Evolutionary conservation across 495 filamentous ascomycete genomes (phyloP).

Genomic region (Monascus purpureus): DNA sequence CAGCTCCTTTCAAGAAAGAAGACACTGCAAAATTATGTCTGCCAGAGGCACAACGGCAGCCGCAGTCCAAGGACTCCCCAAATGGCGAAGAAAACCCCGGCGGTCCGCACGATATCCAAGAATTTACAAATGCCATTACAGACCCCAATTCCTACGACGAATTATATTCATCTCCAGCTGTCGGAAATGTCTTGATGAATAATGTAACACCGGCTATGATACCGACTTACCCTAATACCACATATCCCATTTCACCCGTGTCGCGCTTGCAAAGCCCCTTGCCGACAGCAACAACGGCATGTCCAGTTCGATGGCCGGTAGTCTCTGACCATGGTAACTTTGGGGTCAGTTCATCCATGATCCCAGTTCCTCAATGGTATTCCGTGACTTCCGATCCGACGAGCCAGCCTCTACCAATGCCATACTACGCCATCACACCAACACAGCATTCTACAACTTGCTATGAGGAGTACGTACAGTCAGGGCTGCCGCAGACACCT

Average conservation of each 20-base stretch:
- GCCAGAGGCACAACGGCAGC: conserved; percentile 11
- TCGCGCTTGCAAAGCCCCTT: conserved; percentile 12
- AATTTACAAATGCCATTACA: conserved; percentile 8
- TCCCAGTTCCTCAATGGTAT: conserved; percentile 20
- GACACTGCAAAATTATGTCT: conserved; percentile 9
- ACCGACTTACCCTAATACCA: conserved; percentile 8
- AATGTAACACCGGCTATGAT: conserved; percentile 8
- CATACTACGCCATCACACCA: conserved; percentile 15
- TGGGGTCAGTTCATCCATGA: conserved; percentile 7
- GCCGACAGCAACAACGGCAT: conserved; percentile 8
- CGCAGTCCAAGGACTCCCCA: conserved; percentile 16
- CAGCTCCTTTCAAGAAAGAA: conserved; percentile 5
- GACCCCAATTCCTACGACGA: conserved; percentile 17
- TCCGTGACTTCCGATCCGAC: conserved; percentile 18
- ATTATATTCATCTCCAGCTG: conserved; percentile 15
- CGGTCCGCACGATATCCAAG: conserved; percentile 6
- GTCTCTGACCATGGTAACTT: conserved; percentile 5
- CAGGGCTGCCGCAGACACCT: conserved; percentile 9
- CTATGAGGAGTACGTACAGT: conserved; percentile 13
- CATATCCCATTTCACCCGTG: conserved; percentile 15
- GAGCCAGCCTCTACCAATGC: conserved; percentile 12
- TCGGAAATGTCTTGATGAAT: conserved; percentile 8
- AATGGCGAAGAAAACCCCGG: conserved; percentile 8
- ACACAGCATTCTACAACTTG: conserved; percentile 10
- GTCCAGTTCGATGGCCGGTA: conserved; percentile 7